phyloP scores from a whole-genome alignment of 345 rosid species.

The Cardamine chenopodiifolia region DNA sequence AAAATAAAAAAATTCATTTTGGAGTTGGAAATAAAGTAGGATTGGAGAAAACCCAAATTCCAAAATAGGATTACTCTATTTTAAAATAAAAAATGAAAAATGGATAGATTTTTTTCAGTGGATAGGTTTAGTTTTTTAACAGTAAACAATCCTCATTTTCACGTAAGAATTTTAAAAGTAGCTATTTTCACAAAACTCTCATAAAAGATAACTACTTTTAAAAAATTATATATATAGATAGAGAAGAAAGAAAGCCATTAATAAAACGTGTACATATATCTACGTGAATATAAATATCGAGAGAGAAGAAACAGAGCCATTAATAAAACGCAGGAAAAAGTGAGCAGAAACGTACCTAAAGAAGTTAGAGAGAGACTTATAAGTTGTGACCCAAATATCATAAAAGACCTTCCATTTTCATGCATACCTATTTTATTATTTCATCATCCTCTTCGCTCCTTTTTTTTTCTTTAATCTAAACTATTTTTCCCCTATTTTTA shows the following conservation, averaged over 20 bases:
- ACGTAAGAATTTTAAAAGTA: background rate
- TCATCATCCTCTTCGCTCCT: background rate
- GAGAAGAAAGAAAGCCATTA: no score
- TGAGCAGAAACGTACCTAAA: conserved; percentile 40
- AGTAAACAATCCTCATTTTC: background rate
- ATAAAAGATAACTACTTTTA: background rate
- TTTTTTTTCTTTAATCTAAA: background rate
- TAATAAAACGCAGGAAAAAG: conserved; percentile 18
- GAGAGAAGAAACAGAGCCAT: conserved; percentile 13
- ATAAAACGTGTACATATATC: background rate
- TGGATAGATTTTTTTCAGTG: no score
- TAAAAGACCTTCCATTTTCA: conserved; percentile 44
- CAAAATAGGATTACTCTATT: no score
- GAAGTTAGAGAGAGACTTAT: conserved; percentile 38
- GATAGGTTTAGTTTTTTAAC: background rate
- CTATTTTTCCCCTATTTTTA: background rate
- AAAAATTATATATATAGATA: no score
- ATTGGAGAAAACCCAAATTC: no score
- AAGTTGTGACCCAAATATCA: conserved; percentile 31
- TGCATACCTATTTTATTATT: conserved; percentile 25
- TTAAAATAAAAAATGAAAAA: no score
- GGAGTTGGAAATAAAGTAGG: no score
- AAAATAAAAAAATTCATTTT: no score
- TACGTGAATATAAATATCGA: background rate
- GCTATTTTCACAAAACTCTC: background rate